Evolutionary conservation across 1,284 basidiomycete genomes (phyloP), one percentile per base, ranked within the genome.

Genomic region (Microbotryum intermedium): DNA sequence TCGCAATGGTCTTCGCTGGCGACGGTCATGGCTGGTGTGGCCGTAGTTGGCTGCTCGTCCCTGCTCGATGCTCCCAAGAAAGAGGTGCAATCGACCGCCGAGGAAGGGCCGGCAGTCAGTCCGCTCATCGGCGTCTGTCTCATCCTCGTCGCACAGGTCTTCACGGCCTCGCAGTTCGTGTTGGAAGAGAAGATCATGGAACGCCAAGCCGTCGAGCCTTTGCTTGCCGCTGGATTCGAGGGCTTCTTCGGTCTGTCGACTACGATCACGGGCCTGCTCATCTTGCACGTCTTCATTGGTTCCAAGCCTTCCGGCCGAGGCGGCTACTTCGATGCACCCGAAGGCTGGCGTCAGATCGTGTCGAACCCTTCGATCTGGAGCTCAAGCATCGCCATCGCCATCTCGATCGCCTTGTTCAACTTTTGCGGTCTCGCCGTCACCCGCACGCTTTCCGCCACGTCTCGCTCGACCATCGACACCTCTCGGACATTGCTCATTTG

Each of bases 111-210:
- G 11, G 60, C 60, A 2, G 64, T 68, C 10, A 57, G 65, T 34
- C 72, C 75, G 13, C 61, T 77, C 23, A 61, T 81, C 20, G 79
- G 95, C 59, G 85, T 98, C 42, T 83, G 89, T 72, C 86, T 98
- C 73, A 83, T 98, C 59, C 78, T 97, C 45, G 92, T 95, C 72
- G 94, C 95, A n/a, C 95, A 98, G 77, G 77, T 97, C 64, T 98
- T 94, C 77, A 87, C 88, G 39, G 91, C 91, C 52, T 83, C 83
- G 13, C 90, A 94, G 72, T 93, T 93, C 59, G 91, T 97, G 51
- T 80, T 95, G n/a, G 94, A 97, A 79, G 89, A 91, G 77, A 90
- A 87, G 79, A 90, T 97, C 71, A 85, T 97, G 85, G 81, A 83
- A 48, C 82, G 82, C 55, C 94, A 95, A 78, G 80, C 83, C 49